Conservation (phyloP, 169 alveolate species). For the Plasmodium blacklocki region DNA sequence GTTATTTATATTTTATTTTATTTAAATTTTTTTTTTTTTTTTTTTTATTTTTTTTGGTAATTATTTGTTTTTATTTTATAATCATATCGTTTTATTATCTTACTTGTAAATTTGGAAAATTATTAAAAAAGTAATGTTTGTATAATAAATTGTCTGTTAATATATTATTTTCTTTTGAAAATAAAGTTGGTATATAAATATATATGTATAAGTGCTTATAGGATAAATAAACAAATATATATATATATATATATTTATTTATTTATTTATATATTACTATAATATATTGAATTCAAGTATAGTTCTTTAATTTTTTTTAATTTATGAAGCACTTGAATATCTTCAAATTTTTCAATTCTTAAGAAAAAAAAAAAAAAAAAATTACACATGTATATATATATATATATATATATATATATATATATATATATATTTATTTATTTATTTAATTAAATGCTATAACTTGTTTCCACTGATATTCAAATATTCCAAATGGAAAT, state of each 20-base stretch:
- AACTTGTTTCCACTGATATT: constrained; percentile 73
- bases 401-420: not conserved
- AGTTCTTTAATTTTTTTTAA: constrained; percentile 40
- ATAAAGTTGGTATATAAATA: not conserved
- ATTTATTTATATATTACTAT: constrained; percentile 36
- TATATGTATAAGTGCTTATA: too few relatives aligned
- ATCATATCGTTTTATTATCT: not conserved
- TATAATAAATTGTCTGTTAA: constrained; percentile 15
- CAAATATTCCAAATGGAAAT: constrained; percentile 36
- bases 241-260: not conserved
- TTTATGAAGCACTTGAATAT: constrained; percentile 29
- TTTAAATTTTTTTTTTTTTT: too few relatives aligned
- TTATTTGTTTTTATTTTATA: too few relatives aligned
- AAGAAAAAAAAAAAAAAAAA: constrained; percentile 5
- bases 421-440: not conserved
- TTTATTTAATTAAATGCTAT: not conserved
- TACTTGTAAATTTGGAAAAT: constrained; percentile 65
- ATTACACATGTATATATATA: not conserved
- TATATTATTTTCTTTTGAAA: constrained; percentile 28
- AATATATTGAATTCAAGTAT: constrained; percentile 57
- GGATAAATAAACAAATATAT: not conserved
- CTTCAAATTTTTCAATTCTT: constrained; percentile 67
- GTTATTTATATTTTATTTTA: not conserved
- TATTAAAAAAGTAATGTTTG: constrained; percentile 44
- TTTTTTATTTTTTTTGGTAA: too few relatives aligned